phyloP scores from a whole-genome alignment of 2,329 filamentous ascomycete genomes.

The Pseudogymnoascus sp. region DNA sequence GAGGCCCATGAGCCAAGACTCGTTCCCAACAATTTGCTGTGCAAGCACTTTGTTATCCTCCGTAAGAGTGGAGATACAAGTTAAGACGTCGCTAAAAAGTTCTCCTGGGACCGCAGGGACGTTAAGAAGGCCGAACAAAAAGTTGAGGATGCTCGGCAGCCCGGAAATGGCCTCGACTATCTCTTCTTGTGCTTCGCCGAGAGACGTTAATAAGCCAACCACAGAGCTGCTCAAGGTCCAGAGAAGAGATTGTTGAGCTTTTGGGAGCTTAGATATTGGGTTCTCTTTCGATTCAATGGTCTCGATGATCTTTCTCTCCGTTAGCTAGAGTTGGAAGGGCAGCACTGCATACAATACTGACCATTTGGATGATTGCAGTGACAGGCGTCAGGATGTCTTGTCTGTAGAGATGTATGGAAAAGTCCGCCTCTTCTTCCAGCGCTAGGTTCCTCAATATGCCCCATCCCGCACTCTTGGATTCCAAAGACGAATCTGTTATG shows the following conservation, averaged over 20 bases:
- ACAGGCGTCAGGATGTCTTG: conserved; percentile 54
- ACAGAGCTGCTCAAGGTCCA: conserved; percentile 49
- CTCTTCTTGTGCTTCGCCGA: conserved; percentile 54
- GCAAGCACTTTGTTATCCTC: conserved; percentile 51
- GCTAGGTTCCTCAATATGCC: conserved; percentile 54
- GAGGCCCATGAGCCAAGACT: conserved; percentile 43
- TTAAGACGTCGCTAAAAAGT: conserved; percentile 39
- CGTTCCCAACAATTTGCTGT: conserved; percentile 44
- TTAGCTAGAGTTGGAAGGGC: conserved; percentile 10
- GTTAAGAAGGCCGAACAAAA: conserved; percentile 47
- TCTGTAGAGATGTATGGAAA: conserved; percentile 57
- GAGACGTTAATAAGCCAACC: conserved; percentile 42
- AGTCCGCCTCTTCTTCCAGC: conserved; percentile 57
- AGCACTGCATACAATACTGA: conserved; percentile 29
- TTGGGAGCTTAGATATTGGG: conserved; percentile 40
- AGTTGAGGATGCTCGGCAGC: conserved; percentile 41
- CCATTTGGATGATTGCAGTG: conserved; percentile 45
- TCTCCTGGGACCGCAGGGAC: conserved; percentile 33
- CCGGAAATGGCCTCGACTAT: conserved; percentile 47
- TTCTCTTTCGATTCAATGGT: conserved; percentile 29
- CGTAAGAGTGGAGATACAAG: conserved; percentile 48
- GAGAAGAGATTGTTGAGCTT: conserved; percentile 44
- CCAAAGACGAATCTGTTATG: conserved; percentile 53
- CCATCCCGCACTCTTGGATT: conserved; percentile 61
- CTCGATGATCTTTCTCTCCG: conserved; percentile 23